A percentile compares a stretch with the other conserved stretches of the same genome.
Conservation (phyloP, 768 basidiomycete genomes). For the Clathrus columnatus region DNA sequence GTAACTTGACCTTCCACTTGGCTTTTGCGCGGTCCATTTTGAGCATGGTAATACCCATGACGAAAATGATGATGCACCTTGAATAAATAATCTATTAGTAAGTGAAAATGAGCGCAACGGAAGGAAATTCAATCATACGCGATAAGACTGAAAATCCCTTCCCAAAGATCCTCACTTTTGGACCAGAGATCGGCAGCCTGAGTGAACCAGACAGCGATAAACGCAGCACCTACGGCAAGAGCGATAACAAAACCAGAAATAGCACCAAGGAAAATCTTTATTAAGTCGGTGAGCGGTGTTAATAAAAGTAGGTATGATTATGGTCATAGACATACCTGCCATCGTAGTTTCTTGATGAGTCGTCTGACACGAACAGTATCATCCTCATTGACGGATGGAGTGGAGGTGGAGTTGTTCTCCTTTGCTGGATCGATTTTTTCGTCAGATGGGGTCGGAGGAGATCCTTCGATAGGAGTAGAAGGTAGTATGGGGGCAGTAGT, state of each 20-base stretch:
- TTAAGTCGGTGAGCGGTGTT: neutral
- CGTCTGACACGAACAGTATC: constrained; percentile 6
- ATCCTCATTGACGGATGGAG: constrained; percentile 10
- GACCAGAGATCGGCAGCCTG: constrained; percentile 77
- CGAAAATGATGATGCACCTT: constrained; percentile 71
- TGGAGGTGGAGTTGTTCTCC: constrained; percentile 15
- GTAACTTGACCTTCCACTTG: constrained; percentile 91
- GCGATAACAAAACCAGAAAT: constrained; percentile 69
- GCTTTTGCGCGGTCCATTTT: constrained; percentile 89
- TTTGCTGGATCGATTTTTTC: constrained; percentile 15
- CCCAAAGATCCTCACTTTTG: constrained; percentile 85
- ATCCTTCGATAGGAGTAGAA: neutral
- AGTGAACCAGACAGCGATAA: constrained; percentile 94
- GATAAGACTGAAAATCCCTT: constrained; percentile 46
- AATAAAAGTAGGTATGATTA: neutral
- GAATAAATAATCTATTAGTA: constrained; percentile 38
- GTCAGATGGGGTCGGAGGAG: constrained; percentile 5
- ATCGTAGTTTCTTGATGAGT: constrained; percentile 17
- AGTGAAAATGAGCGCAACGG: constrained; percentile 20
- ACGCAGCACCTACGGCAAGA: constrained; percentile 78
- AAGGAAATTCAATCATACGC: constrained; percentile 16
- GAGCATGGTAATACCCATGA: constrained; percentile 92
- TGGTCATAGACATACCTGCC: constrained; percentile 14
- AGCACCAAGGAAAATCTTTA: constrained; percentile 71
- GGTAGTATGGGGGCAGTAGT: constrained; percentile 9